phyloP scores from a whole-genome alignment of 345 rosid species.

The Populus simonii region DNA sequence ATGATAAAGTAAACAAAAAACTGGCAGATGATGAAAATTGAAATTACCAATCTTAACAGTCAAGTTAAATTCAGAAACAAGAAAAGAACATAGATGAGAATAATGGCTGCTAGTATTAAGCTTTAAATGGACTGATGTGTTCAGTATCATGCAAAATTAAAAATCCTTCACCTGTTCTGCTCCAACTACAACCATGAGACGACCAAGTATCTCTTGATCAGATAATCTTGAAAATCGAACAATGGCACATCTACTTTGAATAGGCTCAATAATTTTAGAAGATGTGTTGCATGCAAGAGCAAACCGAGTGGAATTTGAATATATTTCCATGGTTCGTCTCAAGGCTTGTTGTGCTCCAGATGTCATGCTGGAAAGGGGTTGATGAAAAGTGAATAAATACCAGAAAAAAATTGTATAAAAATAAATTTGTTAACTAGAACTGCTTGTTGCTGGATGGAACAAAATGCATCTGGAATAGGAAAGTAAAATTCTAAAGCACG shows the following conservation, averaged over 20 bases:
- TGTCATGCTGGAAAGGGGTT: slow-evolving; percentile 61
- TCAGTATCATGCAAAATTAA: background rate
- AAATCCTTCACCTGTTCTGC: slow-evolving; percentile 65
- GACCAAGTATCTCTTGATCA: slow-evolving; percentile 86
- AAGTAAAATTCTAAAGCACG: background rate
- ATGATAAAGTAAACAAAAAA: background rate
- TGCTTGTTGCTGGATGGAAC: background rate
- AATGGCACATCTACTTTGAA: slow-evolving; percentile 97
- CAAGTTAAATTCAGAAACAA: background rate
- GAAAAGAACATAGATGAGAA: background rate
- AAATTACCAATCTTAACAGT: background rate
- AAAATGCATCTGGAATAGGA: background rate
- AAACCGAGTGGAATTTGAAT: slow-evolving; percentile 89
- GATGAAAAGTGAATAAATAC: background rate
- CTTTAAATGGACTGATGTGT: background rate
- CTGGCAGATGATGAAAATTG: background rate
- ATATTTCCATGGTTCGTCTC: slow-evolving; percentile 95
- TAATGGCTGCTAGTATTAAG: background rate
- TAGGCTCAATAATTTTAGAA: slow-evolving; percentile 89
- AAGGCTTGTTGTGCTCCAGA: slow-evolving; percentile 98
- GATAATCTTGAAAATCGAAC: slow-evolving; percentile 93
- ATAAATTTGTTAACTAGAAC: background rate
- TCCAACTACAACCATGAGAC: slow-evolving; percentile 81
- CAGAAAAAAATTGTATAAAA: background rate
- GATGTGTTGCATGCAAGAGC: slow-evolving; percentile 95